phyloP scores from a whole-genome alignment of 768 basidiomycete genomes.

The Kwoniella dejecticola region DNA sequence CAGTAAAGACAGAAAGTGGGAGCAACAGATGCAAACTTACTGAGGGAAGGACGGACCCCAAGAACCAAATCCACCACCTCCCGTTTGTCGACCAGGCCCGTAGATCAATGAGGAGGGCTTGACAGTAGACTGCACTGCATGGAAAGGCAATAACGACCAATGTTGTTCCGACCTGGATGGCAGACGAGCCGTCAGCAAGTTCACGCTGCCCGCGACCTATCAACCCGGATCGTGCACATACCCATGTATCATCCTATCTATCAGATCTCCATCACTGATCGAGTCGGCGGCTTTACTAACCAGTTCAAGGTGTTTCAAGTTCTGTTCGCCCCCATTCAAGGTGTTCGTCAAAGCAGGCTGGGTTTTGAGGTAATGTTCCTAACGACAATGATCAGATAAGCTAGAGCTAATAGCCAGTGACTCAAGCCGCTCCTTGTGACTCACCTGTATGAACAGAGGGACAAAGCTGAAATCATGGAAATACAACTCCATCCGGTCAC shows the following conservation, averaged over 20 bases:
- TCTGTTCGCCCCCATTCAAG: slow-evolving; percentile 63
- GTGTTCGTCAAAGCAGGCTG: slow-evolving; percentile 67
- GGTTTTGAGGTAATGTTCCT: slow-evolving; percentile 95
- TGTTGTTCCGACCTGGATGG: slow-evolving; percentile 83
- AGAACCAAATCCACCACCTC: slow-evolving; percentile 23
- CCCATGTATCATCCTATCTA: slow-evolving; percentile 93
- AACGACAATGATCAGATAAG: slow-evolving; percentile 1
- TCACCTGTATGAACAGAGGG: slow-evolving; percentile 92
- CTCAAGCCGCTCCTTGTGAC: slow-evolving; percentile 15
- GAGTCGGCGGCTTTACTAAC: slow-evolving; percentile 87
- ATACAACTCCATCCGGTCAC: slow-evolving; percentile 92
- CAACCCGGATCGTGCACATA: no score
- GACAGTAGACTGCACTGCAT: slow-evolving; percentile 87
- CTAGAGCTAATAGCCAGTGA: no score
- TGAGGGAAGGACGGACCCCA: slow-evolving; percentile 68
- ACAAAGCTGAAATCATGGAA: slow-evolving; percentile 95
- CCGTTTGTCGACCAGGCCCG: slow-evolving; percentile 58
- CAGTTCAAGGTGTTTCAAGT: slow-evolving; percentile 72
- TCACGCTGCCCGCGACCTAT: no score
- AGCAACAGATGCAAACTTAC: slow-evolving; percentile 63
- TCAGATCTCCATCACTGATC: slow-evolving; percentile 91
- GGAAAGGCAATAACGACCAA: slow-evolving; percentile 91
- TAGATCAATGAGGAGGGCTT: slow-evolving; percentile 81
- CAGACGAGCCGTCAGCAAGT: no score
- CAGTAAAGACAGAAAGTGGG: neutral